Conservation (phyloP, 441 rosid genomes). For the Jatropha multifida region DNA sequence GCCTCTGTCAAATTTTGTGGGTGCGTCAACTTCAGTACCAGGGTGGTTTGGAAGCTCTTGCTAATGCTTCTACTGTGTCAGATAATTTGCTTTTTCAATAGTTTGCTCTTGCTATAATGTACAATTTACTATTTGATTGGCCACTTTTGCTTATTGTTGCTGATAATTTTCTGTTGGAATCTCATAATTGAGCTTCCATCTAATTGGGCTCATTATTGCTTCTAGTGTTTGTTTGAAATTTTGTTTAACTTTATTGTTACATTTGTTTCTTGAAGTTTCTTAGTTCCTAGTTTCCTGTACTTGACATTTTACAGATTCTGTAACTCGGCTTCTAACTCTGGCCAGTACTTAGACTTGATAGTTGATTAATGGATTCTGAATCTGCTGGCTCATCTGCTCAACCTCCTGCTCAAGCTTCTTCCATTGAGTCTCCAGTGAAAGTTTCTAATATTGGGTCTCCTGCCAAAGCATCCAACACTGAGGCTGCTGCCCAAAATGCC, state of each 20-base stretch:
- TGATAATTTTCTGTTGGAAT: background rate
- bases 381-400: conserved; percentile 35
- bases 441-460: conserved; percentile 5
- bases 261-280: background rate
- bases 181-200: background rate
- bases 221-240: background rate
- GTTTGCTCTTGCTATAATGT: background rate
- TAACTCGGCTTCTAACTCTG: background rate
- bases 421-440: conserved; percentile 9
- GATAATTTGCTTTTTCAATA: background rate
- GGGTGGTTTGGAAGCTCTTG: background rate
- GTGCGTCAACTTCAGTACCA: background rate
- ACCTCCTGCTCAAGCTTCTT: conserved; percentile 20
- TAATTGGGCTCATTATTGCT: background rate
- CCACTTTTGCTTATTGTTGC: background rate
- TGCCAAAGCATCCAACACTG: background rate
- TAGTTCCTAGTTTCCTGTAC: background rate
- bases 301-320: background rate
- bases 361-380: conserved; percentile 45
- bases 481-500: conserved; percentile 3
- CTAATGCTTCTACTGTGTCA: background rate
- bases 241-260: background rate
- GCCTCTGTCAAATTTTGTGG: background rate
- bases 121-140: background rate
- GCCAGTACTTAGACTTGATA: background rate